Evolutionary conservation across 129 eudicot genomes (phyloP), one percentile per base, ranked within the genome.

Genomic region (Scalesia atractyloides): DNA sequence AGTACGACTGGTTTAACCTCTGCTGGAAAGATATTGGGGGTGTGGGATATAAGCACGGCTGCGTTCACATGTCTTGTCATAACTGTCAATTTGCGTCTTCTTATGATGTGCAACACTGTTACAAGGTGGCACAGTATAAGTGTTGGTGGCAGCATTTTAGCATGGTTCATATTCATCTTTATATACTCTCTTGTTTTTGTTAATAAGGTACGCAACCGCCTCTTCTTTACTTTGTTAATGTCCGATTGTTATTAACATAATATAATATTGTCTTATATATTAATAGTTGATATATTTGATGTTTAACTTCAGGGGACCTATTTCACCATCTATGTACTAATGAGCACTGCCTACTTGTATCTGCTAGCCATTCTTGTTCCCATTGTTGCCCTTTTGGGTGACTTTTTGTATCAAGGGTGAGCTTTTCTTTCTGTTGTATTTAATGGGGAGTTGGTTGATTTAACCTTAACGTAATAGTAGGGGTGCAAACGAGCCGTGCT

Each of bases 61-160:
- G 97, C 91, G 3, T 94, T 94, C 86, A 88, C 97, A 13, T 82
- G 91, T 79, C 84, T 94, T 47, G 91, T 94, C 36, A 79, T 88
- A 69, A 94, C 98, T 22, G 98, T 94, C 68, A 94, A 94, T 66
- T 68, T 94, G 85, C 97, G 98, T 22, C 96, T 94, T 71, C 89
- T 94, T 36, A 68, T 94, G 98, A 83, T 83, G 91, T 94, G 97
- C 52, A 87, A 90, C 85, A 87, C 87, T 26, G 82, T 94, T 64
- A 94, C 98, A 60, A 84, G 90, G 73, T 94, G 97, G 98, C 98
- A 94, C 76, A 86, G 88, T 80, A 84, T 94, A 72, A 88, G 93
- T 80, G 85, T 90, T 66, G 92, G 86, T 51, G 98, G 97, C 75
- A 94, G 98, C 82, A 86, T 94, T 62, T 51, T 86, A 11, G 74